Evolutionary conservation across 768 basidiomycete genomes (phyloP).

Genomic region (Lactifluus pinguis): DNA sequence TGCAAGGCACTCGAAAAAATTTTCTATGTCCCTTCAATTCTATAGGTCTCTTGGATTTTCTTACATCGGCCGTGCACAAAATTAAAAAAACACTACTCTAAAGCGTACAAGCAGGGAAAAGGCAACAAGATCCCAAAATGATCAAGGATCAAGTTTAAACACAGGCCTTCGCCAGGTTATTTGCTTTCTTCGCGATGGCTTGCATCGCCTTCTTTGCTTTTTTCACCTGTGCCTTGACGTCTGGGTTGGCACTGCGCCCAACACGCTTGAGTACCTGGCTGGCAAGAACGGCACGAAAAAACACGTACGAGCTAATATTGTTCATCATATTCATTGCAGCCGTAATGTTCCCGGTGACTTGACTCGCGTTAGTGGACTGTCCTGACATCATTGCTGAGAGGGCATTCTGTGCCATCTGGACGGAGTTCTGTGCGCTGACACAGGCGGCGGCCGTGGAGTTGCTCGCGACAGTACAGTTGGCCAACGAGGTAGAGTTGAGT

Average conservation of each 20-base stretch:
- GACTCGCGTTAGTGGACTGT: neutral
- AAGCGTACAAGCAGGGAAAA: neutral
- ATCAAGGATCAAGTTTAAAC: neutral
- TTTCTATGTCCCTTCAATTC: neutral
- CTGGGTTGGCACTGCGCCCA: neutral
- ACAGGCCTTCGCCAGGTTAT: neutral
- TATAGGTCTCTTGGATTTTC: neutral
- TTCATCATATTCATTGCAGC: neutral
- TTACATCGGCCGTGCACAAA: neutral
- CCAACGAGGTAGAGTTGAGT: neutral
- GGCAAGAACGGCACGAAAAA: neutral
- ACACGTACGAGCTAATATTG: neutral
- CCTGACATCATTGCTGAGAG: neutral
- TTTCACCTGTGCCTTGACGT: neutral
- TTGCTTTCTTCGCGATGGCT: neutral
- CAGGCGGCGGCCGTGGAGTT: neutral
- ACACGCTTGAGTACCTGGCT: neutral
- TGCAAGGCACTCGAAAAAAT: neutral
- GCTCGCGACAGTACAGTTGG: neutral
- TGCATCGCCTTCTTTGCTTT: neutral
- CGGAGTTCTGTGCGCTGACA: neutral
- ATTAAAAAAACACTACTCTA: neutral
- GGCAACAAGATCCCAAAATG: neutral
- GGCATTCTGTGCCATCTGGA: neutral
- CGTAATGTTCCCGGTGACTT: slow-evolving; percentile 1